Evolutionary conservation across 2,329 filamentous ascomycete genomes (phyloP), one percentile per base, ranked within the genome.

Genomic region (Phoma sp.): DNA sequence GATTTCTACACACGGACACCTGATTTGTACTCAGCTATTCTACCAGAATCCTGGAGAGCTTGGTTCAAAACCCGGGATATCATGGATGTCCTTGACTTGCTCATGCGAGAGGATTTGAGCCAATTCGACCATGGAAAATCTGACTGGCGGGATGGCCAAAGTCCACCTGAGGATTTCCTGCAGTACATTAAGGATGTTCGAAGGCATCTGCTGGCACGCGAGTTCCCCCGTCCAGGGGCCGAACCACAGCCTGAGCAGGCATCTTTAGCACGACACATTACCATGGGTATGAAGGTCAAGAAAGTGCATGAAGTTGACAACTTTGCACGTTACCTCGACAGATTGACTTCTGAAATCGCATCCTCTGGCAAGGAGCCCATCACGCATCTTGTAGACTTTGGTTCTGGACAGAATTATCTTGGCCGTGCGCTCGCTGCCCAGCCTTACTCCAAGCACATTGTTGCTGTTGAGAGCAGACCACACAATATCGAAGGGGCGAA

Each of bases 381-480:
- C 57, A 91, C 92, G 0, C 93, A 98, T 77, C 87, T 96, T 55
- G 88, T 98, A 43, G 95, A 99, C 76, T 96, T 98, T 75, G 95
- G 95, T 25, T 96, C 92, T 48, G 95, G 95, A 0, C 94, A 98
- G 74, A 98, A 97, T 71, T 99, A 99, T 70, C 86, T 99, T 3
- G 94, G 95, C 0, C 85, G 95, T 40, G 90, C 91, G 1, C 81
- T 99, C 54, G 94, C 94, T 13, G 92, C 89, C 58, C 82, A 88
- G 49, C 92, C 93, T 0, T 96, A 96, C 77, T 91, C 93, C 68
- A 87, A 88, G 67, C 86, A 92, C 62, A 89, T 98, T 38, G 87
- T 98, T 50, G 95, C 94, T 1, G 92, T 99, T 31, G 95, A 99
- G 76, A 90, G 92, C 55, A 87, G 88, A 60, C 88, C 91, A 67